These are phyloP conservation scores for Ogataea pini DNA, from an alignment of 805 yeast genomes.

Conservation along the genomic window DNA sequence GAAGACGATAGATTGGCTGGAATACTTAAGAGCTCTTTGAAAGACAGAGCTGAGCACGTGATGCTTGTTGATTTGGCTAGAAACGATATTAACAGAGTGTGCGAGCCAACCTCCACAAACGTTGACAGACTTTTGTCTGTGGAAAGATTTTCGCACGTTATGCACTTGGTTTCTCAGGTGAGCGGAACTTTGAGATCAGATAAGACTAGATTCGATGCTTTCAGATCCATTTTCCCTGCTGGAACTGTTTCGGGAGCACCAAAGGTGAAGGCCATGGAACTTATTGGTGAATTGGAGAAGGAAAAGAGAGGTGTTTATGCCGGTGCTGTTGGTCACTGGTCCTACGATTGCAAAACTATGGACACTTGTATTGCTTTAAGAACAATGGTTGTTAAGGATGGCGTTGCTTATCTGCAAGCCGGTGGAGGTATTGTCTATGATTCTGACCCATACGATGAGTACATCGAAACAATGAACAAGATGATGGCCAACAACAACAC, in stretches of 20 bases:
- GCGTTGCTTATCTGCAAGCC: conserved; percentile 90
- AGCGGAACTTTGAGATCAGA: conserved; percentile 85
- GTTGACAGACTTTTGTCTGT: conserved; percentile 89
- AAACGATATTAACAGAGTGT: conserved; percentile 93
- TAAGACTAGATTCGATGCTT: conserved; percentile 92
- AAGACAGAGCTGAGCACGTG: conserved; percentile 97
- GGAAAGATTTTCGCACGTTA: conserved; percentile 94
- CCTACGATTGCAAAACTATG: conserved; percentile 92
- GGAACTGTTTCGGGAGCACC: conserved; percentile 99
- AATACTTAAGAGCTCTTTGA: conserved; percentile 69
- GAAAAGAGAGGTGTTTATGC: conserved; percentile 97
- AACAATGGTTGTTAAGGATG: conserved; percentile 94
- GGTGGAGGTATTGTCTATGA: conserved; percentile 99
- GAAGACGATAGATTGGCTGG: conserved; percentile 87
- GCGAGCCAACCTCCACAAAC: conserved; percentile 78
- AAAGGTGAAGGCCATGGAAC: conserved; percentile 93
- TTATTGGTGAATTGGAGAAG: conserved; percentile 83
- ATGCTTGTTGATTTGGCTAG: conserved; percentile 98
- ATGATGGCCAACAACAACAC: conserved; percentile 92
- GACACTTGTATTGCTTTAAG: conserved; percentile 97
- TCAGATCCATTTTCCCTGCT: conserved; percentile 97
- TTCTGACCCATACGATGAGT: conserved; percentile 93
- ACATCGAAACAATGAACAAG: conserved; percentile 94
- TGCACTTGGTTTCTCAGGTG: conserved; percentile 94
- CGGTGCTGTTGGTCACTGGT: conserved; percentile 99